Evolutionary conservation across 768 basidiomycete species (phyloP).

Genomic region (Lactarius vividus): DNA sequence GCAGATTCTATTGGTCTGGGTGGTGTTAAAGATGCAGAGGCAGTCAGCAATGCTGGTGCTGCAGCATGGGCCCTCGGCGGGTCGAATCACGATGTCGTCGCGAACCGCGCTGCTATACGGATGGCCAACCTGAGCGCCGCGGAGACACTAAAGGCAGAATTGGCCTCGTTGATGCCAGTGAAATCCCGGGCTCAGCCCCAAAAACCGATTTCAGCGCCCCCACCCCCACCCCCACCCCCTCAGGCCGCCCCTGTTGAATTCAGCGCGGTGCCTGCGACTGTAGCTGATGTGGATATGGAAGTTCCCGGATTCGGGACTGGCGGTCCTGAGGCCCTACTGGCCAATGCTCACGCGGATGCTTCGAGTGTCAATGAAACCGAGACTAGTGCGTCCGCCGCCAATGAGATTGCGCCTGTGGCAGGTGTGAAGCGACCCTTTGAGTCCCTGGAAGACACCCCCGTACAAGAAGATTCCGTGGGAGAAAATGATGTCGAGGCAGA

Average conservation of each 20-base stretch:
- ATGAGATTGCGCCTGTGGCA: conserved; percentile 28
- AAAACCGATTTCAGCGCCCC: conserved; percentile 28
- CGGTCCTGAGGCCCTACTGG: conserved; percentile 12
- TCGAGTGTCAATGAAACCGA: conserved; percentile 15
- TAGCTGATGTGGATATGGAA: conserved; percentile 28
- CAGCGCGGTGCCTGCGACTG: conserved; percentile 23
- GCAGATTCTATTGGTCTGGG: conserved; percentile 79
- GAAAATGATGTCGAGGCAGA: conserved; percentile 32
- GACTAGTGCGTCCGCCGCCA: conserved; percentile 17
- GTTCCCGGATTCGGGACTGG: conserved; percentile 41
- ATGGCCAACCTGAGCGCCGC: conserved; percentile 98
- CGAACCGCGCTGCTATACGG: conserved; percentile 84
- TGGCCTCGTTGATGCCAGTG: conserved; percentile 53
- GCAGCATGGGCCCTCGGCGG: conserved; percentile 76
- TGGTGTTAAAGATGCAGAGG: conserved; percentile 56
- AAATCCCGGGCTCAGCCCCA: conserved; percentile 34
- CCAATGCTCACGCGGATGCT: conserved; percentile 10
- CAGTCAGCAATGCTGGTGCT: conserved; percentile 52
- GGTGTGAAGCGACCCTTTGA: conserved; percentile 50
- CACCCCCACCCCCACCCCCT: conserved; percentile 20
- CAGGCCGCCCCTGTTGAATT: conserved; percentile 29
- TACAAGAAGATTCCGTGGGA: conserved; percentile 30
- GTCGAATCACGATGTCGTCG: conserved; percentile 87
- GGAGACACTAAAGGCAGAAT: conserved; percentile 87
- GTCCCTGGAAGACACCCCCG: conserved; percentile 1